Evolutionary conservation across 768 basidiomycete genomes (phyloP).

Genomic region (Pisolithus marmoratus): DNA sequence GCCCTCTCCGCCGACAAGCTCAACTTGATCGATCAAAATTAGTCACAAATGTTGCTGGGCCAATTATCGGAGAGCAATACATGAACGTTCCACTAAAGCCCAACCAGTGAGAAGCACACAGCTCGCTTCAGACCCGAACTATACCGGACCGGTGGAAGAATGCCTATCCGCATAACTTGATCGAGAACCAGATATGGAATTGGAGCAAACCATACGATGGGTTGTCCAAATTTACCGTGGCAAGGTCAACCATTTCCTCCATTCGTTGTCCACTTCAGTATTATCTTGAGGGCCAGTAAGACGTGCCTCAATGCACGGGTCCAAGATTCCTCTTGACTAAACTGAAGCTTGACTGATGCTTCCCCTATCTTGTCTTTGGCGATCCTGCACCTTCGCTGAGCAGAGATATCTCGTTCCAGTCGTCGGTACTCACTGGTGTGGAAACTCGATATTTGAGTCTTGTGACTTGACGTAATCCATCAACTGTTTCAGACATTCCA

Average conservation of each 20-base stretch:
- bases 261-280: conserved; percentile 82
- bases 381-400: conserved; percentile 45
- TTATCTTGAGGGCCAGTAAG: conserved; percentile 80
- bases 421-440: conserved; percentile 68
- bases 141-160: too few species aligned
- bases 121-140: too few species aligned
- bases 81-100: too few species aligned
- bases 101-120: too few species aligned
- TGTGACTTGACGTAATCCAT: conserved; percentile 79
- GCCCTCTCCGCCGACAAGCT: too few species aligned
- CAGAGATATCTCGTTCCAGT: not conserved
- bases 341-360: conserved; percentile 89
- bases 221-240: too few species aligned
- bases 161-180: too few species aligned
- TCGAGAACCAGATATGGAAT: too few species aligned
- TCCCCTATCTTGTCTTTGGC: conserved; percentile 94
- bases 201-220: too few species aligned
- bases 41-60: too few species aligned
- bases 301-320: conserved; percentile 91
- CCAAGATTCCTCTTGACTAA: conserved; percentile 95
- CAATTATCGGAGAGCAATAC: too few species aligned
- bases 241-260: conserved; percentile 54
- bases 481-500: conserved; percentile 91
- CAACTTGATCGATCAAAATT: too few species aligned
- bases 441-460: conserved; percentile 69